Conservation (phyloP, 805 yeast species). For the Candida hungchunana region DNA sequence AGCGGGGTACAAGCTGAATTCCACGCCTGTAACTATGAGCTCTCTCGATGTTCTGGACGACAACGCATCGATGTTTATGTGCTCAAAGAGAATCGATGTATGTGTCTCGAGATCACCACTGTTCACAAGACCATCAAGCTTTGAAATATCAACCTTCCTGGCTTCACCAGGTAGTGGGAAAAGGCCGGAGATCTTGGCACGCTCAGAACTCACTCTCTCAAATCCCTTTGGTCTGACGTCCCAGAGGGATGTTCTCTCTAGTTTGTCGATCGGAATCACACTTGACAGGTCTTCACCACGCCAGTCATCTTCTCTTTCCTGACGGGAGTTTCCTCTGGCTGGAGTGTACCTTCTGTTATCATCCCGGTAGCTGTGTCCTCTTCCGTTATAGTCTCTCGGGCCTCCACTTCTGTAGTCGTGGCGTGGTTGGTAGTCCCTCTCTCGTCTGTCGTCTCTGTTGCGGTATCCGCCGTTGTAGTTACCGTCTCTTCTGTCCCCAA, state of each 20-base stretch:
- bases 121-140: constrained; percentile 28
- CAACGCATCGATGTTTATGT: constrained; percentile 26
- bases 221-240: constrained; percentile 69
- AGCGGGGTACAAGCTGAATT: constrained; percentile 26
- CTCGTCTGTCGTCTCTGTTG: constrained; percentile 8
- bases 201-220: constrained; percentile 67
- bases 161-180: constrained; percentile 73
- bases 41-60: constrained; percentile 27
- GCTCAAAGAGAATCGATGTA: constrained; percentile 32
- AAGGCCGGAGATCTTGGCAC: constrained; percentile 74
- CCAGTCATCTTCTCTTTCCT: constrained; percentile 1
- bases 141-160: constrained; percentile 29
- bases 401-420: too few relatives aligned
- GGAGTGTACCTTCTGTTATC: constrained; percentile 5
- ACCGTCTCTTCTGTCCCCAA: constrained; percentile 1
- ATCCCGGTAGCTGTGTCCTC: constrained; percentile 1
- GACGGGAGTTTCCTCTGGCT: constrained; percentile 3
- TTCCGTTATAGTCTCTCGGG: constrained; percentile 7
- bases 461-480: constrained; percentile 1
- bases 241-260: constrained; percentile 60
- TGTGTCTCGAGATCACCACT: constrained; percentile 29
- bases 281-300: constrained; percentile 31
- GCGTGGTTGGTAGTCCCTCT: too few relatives aligned
- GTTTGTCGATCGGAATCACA: constrained; percentile 45
- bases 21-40: constrained; percentile 29